phyloP scores from a whole-genome alignment of 1,284 basidiomycete genomes.

The Melanopsichium pennsylvanicum region DNA sequence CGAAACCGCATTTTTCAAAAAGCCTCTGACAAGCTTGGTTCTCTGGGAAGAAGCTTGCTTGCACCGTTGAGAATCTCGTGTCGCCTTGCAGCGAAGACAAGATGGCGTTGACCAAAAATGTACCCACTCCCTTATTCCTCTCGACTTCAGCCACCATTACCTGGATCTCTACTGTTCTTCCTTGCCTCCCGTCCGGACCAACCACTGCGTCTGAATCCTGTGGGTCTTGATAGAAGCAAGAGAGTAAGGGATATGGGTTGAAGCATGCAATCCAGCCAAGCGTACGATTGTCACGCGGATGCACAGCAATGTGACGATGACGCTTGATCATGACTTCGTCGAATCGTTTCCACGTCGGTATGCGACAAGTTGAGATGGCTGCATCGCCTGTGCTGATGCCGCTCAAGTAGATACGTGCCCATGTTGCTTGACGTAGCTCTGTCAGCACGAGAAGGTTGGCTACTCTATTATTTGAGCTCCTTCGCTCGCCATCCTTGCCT shows the following conservation, averaged over 20 bases:
- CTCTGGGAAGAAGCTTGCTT: slow-evolving; percentile 32
- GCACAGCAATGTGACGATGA: slow-evolving; percentile 33
- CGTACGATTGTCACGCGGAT: slow-evolving; percentile 31
- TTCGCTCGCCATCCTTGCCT: not conserved
- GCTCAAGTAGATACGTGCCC: slow-evolving; percentile 34
- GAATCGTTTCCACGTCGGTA: slow-evolving; percentile 40
- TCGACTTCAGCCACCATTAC: slow-evolving; percentile 37
- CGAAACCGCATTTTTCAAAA: slow-evolving; percentile 16
- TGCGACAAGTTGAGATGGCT: slow-evolving; percentile 12
- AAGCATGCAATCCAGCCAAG: slow-evolving; percentile 39
- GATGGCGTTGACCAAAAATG: slow-evolving; percentile 17
- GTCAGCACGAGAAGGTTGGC: slow-evolving; percentile 35
- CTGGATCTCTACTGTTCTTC: slow-evolving; percentile 17
- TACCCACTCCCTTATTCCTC: slow-evolving; percentile 15
- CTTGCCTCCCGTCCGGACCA: slow-evolving; percentile 7
- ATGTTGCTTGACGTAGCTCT: slow-evolving; percentile 40
- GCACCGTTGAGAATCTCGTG: slow-evolving; percentile 17
- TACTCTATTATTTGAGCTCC: too few relatives aligned
- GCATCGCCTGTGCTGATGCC: slow-evolving; percentile 34
- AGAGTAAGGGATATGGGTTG: slow-evolving; percentile 10
- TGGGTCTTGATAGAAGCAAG: slow-evolving; percentile 3
- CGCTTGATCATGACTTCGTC: slow-evolving; percentile 38
- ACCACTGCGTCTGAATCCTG: not conserved
- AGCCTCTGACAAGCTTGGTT: slow-evolving; percentile 14
- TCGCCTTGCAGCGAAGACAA: slow-evolving; percentile 15